Conservation (phyloP, 1,284 basidiomycete genomes). For the Austroboletus novae-zelandiae region DNA sequence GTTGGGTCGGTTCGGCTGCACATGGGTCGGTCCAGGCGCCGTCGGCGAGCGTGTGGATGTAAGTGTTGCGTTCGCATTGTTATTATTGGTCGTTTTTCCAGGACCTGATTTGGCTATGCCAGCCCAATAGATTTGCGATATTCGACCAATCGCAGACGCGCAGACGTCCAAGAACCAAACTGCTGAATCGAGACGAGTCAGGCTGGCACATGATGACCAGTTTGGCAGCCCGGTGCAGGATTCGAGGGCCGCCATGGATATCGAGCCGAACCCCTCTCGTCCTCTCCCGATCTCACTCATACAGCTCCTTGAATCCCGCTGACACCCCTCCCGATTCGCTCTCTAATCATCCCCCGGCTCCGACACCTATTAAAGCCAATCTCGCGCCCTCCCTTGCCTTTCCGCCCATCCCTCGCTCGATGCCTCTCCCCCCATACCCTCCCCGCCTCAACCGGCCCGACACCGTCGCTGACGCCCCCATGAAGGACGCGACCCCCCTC, state of each 20-base stretch:
- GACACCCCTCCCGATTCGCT: constrained; percentile 27
- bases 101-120: constrained; percentile 17
- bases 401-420: constrained; percentile 33
- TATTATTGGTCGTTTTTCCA: constrained; percentile 13
- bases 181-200: constrained; percentile 40
- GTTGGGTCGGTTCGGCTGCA: constrained; percentile 2
- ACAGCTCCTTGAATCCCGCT: constrained; percentile 15
- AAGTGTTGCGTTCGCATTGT: constrained; percentile 7
- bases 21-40: not conserved
- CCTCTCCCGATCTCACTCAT: constrained; percentile 28
- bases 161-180: constrained; percentile 14
- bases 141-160: constrained; percentile 16
- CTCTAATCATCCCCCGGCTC: constrained; percentile 24
- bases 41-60: constrained; percentile 10
- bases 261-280: constrained; percentile 40
- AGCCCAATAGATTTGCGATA: constrained; percentile 24
- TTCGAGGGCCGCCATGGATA: constrained; percentile 30
- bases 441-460: constrained; percentile 26
- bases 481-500: constrained; percentile 43
- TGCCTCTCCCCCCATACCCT: constrained; percentile 40
- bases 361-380: constrained; percentile 33
- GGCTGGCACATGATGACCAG: constrained; percentile 32
- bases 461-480: constrained; percentile 35
- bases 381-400: constrained; percentile 20
- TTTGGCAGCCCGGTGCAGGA: constrained; percentile 35